These are phyloP conservation scores for Apiotrichum gamsii DNA, from an alignment of 1,284 basidiomycete species.

Conservation along the genomic window DNA sequence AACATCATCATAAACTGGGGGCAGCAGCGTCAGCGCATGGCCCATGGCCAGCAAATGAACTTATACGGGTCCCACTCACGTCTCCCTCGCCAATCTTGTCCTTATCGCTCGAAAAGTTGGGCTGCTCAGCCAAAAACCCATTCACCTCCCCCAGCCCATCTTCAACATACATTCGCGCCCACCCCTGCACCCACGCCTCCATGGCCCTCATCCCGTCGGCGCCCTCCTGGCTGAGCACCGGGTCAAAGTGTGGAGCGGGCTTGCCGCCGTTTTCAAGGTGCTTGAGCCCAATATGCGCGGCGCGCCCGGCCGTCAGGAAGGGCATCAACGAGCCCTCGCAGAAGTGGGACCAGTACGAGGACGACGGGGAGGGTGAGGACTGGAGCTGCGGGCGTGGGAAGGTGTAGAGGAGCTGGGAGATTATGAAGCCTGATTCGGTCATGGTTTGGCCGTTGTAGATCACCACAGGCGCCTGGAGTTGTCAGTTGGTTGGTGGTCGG, in stretches of 20 bases:
- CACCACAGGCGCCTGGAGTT: slow-evolving; percentile 27
- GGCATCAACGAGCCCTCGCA: slow-evolving; percentile 37
- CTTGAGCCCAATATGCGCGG: slow-evolving; percentile 1
- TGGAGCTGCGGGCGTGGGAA: slow-evolving; percentile 12
- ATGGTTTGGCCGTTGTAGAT: slow-evolving; percentile 25
- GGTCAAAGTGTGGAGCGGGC: too few relatives aligned
- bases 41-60: too few relatives aligned
- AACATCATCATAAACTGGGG: slow-evolving; percentile 11
- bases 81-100: slow-evolving; percentile 37
- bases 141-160: slow-evolving; percentile 28
- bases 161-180: slow-evolving; percentile 5
- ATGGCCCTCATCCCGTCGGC: slow-evolving; percentile 15
- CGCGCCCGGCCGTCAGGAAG: slow-evolving; percentile 22
- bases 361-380: slow-evolving; percentile 15
- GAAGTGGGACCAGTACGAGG: slow-evolving; percentile 35
- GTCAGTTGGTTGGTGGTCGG: too few relatives aligned
- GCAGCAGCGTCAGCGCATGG: too few relatives aligned
- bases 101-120: slow-evolving; percentile 28
- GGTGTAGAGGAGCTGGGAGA: slow-evolving; percentile 23
- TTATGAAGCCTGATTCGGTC: slow-evolving; percentile 36
- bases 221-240: slow-evolving; percentile 9
- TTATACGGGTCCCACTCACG: slow-evolving; percentile 22
- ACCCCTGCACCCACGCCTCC: slow-evolving; percentile 4
- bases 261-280: neutral
- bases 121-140: slow-evolving; percentile 19